A percentile compares a stretch with the other conserved stretches of the same genome.
Conservation (phyloP, 106 monocot species). For the Narthecium ossifragum region DNA sequence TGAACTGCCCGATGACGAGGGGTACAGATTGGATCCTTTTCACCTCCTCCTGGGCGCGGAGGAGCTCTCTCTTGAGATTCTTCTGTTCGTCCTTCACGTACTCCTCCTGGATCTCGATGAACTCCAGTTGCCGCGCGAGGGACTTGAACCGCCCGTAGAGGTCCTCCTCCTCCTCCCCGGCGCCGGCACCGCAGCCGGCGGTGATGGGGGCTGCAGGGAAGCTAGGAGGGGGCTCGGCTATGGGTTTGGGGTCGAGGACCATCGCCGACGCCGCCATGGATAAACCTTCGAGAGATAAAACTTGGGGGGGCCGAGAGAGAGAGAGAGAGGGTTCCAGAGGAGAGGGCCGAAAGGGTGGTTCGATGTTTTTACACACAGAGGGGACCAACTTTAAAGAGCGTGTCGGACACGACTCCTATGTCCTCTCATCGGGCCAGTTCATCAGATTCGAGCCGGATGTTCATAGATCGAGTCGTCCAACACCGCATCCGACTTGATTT, state of each 20-base stretch:
- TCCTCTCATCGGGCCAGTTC: too few species aligned
- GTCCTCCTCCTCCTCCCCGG: constrained; percentile 58
- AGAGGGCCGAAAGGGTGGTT: too few species aligned
- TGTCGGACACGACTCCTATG: too few species aligned
- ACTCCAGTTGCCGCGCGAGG: constrained; percentile 82
- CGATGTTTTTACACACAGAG: too few species aligned
- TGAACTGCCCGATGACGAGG: constrained; percentile 98
- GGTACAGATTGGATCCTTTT: constrained; percentile 99
- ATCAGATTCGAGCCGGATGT: too few species aligned
- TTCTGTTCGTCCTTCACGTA: constrained; percentile 99
- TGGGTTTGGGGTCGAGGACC: constrained; percentile 40
- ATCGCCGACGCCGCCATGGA: constrained; percentile 55
- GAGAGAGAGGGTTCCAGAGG: too few species aligned
- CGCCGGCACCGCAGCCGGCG: constrained; percentile 8
- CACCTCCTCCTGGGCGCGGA: constrained; percentile 99
- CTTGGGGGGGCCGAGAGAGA: too few species aligned
- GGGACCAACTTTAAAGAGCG: too few species aligned
- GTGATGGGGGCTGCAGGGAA: constrained; percentile 21
- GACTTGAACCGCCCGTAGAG: constrained; percentile 83
- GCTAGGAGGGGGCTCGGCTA: constrained; percentile 26
- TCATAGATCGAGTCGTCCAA: too few species aligned
- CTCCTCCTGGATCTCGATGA: constrained; percentile 96
- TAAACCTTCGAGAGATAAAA: too few species aligned
- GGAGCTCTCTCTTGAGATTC: constrained; percentile 98
- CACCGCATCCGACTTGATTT: too few species aligned